phyloP scores from a whole-genome alignment of 192 early-diverging fungal genomes.

The Coemansia pectinata region DNA sequence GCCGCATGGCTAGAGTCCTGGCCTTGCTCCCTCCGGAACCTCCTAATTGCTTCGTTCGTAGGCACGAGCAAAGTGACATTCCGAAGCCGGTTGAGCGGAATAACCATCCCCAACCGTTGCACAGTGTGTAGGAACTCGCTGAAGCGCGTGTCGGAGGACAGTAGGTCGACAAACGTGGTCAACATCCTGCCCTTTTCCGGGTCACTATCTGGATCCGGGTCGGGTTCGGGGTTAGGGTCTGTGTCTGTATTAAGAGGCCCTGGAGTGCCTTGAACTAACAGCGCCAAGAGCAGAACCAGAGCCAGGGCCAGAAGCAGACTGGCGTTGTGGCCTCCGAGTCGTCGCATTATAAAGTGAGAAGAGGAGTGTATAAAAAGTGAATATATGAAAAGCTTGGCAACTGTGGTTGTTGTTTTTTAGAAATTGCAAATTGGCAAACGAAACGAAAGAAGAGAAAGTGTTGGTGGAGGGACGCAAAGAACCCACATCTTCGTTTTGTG shows the following conservation, averaged over 20 bases:
- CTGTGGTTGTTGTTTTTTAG: too few relatives aligned
- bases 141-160: slow-evolving; percentile 59
- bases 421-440: background rate
- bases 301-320: background rate
- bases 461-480: too few relatives aligned
- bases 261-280: background rate
- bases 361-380: background rate
- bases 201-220: background rate
- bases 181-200: background rate
- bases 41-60: slow-evolving; percentile 57
- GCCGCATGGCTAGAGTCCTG: slow-evolving; percentile 4
- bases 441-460: too few relatives aligned
- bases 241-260: background rate
- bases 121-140: slow-evolving; percentile 56
- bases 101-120: slow-evolving; percentile 59
- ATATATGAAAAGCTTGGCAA: too few relatives aligned
- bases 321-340: background rate
- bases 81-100: slow-evolving; percentile 58
- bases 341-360: slow-evolving; percentile 3
- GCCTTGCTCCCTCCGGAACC: slow-evolving; percentile 32
- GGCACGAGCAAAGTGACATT: slow-evolving; percentile 63
- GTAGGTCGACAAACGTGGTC: slow-evolving; percentile 58
- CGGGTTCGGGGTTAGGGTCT: slow-evolving; percentile 1
- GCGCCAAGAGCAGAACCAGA: background rate
- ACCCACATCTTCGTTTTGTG: too few relatives aligned